Evolutionary conservation across 169 alveolate species (phyloP), one percentile per base, ranked within the genome.

Genomic region (Plasmodium gallinaceum): DNA sequence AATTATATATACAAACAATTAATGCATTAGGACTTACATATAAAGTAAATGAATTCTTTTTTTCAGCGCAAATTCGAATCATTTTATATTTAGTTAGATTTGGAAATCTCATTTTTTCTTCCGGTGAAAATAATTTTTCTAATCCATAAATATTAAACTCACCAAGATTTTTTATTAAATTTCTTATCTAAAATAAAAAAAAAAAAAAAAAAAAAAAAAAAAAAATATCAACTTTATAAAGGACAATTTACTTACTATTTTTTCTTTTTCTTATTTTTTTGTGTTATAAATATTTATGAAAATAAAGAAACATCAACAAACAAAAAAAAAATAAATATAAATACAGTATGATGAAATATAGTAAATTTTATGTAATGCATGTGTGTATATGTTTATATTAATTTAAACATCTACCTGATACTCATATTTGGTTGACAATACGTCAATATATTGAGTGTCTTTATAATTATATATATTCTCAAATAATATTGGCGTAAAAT

Each of bases 1-100:
- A 18, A 16, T 85, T 85, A 26, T 85, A 85, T n/a, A 85, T 70
- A 12, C 91, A 85, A 70, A 85, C 91, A 62, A 85, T 58, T 39
- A 85, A 64, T 10, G 75, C 71, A 51, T 85, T 85, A 6, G 91
- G 68, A 32, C 54, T 69, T 57, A 69, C 85, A 60, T 83, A 85
- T 26, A 85, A 45, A 8, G 75, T 85, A 43, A 85, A 85, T 60
- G 46, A 14, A 45, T 69, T 69, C 57, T 85, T 65, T 26, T 43
- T 57, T 20, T 68, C 66, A 20, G 66, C 65, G 16, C 74, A 43
- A 20, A 72, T 69, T 43, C 46, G 48, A 43, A 70, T 68, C 73
- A 70, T 85, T 85, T 85, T 70, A 51, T 43, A 85, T 42, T 85
- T 85, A 5, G 16, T 57, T 61, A 85, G 69, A 70, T 85, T 62